Evolutionary conservation across 2,329 filamentous ascomycete species (phyloP).

Genomic region (Hymenoscyphus linearis): DNA sequence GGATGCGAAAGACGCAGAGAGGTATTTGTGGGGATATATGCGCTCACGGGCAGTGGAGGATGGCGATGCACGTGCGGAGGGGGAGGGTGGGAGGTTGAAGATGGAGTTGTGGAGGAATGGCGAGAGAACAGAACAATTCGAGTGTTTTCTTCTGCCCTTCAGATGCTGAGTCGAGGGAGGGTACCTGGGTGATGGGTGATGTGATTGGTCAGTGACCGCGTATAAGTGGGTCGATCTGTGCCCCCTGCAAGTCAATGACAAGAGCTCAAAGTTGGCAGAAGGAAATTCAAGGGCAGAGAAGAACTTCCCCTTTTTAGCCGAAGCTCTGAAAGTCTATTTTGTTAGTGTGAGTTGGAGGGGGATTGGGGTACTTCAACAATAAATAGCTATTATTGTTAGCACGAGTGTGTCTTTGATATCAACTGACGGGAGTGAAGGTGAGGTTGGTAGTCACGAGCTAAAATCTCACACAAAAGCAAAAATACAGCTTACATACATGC

Average conservation of each 20-base stretch:
- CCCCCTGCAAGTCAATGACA: too few relatives aligned
- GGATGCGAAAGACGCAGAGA: slow-evolving; percentile 10
- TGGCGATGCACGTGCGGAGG: slow-evolving; percentile 6
- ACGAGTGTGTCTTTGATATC: background rate
- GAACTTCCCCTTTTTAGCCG: background rate
- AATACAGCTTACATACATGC: too few relatives aligned
- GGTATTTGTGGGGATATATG: slow-evolving; percentile 14
- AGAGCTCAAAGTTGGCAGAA: background rate
- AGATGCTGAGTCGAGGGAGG: slow-evolving; percentile 5
- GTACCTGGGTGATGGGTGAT: too few relatives aligned
- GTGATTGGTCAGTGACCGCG: too few relatives aligned
- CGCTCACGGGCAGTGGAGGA: slow-evolving; percentile 19
- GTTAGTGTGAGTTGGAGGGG: background rate
- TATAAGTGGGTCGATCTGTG: too few relatives aligned
- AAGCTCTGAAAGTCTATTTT: background rate
- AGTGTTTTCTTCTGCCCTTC: slow-evolving; percentile 12
- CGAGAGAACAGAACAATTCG: slow-evolving; percentile 5
- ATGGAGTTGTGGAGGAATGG: slow-evolving; percentile 9
- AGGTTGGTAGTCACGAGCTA: background rate
- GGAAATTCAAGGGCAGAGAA: background rate
- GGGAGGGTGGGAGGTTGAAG: slow-evolving; percentile 6
- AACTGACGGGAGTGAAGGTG: background rate
- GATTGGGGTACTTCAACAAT: background rate
- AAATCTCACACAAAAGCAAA: too few relatives aligned
- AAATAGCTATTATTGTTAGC: background rate